A percentile compares a stretch with the other conserved stretches of the same genome.
These are phyloP conservation scores for Rhododendron henanense DNA, from an alignment of 148 eudicot genomes.

Conservation along the genomic window DNA sequence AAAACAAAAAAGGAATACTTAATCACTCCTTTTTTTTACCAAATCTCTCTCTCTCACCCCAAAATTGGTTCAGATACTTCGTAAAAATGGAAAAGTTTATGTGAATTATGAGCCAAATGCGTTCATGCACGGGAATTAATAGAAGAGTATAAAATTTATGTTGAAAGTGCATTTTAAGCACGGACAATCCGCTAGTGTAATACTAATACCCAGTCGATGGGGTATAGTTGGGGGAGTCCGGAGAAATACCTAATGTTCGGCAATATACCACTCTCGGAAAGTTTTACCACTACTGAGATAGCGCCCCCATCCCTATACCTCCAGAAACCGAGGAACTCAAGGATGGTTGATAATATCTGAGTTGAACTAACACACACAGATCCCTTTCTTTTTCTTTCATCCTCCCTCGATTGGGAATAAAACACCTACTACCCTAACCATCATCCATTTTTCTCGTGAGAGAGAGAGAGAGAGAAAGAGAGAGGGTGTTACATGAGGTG, in stretches of 20 bases:
- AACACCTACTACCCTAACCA: background rate
- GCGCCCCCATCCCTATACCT: background rate
- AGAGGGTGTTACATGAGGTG: conserved; percentile 47
- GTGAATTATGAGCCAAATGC: too few relatives aligned
- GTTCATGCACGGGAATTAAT: too few relatives aligned
- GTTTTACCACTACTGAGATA: background rate
- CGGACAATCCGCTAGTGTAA: background rate
- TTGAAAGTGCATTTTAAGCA: too few relatives aligned
- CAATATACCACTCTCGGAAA: background rate
- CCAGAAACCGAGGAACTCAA: background rate
- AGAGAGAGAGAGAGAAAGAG: background rate
- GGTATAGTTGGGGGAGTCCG: background rate
- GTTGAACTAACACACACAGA: background rate
- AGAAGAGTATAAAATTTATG: too few relatives aligned
- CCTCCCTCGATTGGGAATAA: background rate
- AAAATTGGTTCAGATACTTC: too few relatives aligned
- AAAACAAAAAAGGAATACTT: too few relatives aligned
- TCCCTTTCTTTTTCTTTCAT: too few relatives aligned
- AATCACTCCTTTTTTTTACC: too few relatives aligned
- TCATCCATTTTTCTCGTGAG: background rate
- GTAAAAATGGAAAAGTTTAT: too few relatives aligned
- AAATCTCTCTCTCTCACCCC: too few relatives aligned
- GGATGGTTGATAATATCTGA: background rate
- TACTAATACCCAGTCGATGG: background rate
- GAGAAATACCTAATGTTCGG: too few relatives aligned